Evolutionary conservation across 164 flowering plant species (phyloP).

Genomic region (Taxillus chinensis): DNA sequence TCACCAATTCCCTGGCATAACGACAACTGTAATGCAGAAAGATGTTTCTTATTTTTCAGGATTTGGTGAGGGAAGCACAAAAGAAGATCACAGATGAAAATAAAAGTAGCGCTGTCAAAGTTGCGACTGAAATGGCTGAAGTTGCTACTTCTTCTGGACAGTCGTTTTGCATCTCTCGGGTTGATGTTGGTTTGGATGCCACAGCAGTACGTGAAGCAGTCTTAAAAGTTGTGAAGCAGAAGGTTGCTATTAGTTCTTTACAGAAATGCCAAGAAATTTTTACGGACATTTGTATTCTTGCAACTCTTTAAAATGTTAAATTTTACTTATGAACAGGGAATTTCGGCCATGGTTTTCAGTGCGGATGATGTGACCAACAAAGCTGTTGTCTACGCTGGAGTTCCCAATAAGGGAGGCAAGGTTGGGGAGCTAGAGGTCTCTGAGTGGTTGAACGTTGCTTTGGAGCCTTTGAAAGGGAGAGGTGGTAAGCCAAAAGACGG

Average conservation of each 20-base stretch:
- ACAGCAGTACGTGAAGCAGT: conserved; percentile 90
- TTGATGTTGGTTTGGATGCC: conserved; percentile 80
- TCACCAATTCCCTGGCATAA: neutral
- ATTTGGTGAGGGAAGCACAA: conserved; percentile 61
- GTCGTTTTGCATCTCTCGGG: conserved; percentile 48
- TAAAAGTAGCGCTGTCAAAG: conserved; percentile 51
- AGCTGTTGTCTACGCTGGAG: conserved; percentile 86
- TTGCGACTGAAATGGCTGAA: conserved; percentile 56
- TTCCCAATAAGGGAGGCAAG: conserved; percentile 46
- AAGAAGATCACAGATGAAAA: conserved; percentile 80
- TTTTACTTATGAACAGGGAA: conserved; percentile 38
- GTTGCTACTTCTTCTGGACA: conserved; percentile 63
- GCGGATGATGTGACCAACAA: conserved; percentile 67
- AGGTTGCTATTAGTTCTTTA: conserved; percentile 28
- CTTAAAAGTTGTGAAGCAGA: conserved; percentile 50
- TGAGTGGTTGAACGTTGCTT: conserved; percentile 72
- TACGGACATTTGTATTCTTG: no score
- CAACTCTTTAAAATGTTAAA: neutral
- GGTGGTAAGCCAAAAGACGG: conserved; percentile 87
- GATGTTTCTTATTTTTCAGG: conserved; percentile 24
- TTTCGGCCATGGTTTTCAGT: conserved; percentile 77
- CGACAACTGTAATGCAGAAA: no score
- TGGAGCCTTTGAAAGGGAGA: conserved; percentile 71
- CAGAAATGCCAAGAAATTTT: no score
- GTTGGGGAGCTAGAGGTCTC: conserved; percentile 49